Evolutionary conservation across 768 basidiomycete genomes (phyloP).

Genomic region (Tubosaeta sp.): DNA sequence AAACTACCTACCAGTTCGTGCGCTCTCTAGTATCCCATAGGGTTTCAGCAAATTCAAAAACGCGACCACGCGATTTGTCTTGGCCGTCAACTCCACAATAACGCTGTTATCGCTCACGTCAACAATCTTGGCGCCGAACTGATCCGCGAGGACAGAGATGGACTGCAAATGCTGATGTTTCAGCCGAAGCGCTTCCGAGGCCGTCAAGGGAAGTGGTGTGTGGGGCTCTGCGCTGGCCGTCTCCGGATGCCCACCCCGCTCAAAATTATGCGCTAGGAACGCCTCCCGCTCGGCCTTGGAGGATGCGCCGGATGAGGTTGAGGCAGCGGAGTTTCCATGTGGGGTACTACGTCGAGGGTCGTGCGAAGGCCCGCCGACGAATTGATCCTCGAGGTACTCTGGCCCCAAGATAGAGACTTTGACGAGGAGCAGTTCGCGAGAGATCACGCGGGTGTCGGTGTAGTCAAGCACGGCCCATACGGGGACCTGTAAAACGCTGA

Average conservation of each 20-base stretch:
- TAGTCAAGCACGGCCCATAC: conserved; percentile 99
- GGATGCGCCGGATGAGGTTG: conserved; percentile 22
- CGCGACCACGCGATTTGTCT: conserved; percentile 87
- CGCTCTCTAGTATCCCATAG: conserved; percentile 93
- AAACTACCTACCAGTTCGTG: conserved; percentile 72
- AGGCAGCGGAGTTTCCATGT: neutral
- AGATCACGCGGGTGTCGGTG: conserved; percentile 86
- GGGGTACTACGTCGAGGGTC: conserved; percentile 51
- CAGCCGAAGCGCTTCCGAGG: conserved; percentile 81
- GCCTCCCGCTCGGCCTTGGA: conserved; percentile 70
- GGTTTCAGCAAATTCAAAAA: conserved; percentile 90
- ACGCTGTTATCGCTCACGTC: conserved; percentile 94
- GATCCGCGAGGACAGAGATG: conserved; percentile 76
- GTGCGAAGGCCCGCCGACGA: conserved; percentile 79
- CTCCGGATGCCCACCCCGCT: conserved; percentile 48
- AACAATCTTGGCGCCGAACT: conserved; percentile 91
- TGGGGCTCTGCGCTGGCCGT: conserved; percentile 11
- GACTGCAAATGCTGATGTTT: conserved; percentile 89
- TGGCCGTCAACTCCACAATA: conserved; percentile 92
- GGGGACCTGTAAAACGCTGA: conserved; percentile 62
- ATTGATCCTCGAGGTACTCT: conserved; percentile 92
- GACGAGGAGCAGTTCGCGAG: conserved; percentile 90
- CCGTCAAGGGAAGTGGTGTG: conserved; percentile 50
- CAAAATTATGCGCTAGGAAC: conserved; percentile 72
- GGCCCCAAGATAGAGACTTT: conserved; percentile 98